phyloP scores from a whole-genome alignment of 805 yeast genomes.

The Starmerella bombicola region DNA sequence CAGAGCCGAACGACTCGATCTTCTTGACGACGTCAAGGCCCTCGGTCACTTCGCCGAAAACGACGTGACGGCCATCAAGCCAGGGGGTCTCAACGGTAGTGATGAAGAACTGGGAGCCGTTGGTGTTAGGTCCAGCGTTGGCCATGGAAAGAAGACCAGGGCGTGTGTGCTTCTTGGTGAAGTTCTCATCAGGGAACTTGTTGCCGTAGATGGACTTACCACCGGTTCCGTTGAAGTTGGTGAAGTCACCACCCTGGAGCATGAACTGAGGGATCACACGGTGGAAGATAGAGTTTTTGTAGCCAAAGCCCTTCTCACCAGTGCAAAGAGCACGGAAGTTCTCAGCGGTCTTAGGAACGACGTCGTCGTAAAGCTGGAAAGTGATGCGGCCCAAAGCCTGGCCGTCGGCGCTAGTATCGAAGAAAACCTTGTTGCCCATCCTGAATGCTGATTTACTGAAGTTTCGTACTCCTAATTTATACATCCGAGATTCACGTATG shows the following conservation, averaged over 20 bases:
- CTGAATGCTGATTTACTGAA: constrained; percentile 21
- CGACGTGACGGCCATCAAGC: constrained; percentile 92
- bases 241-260: constrained; percentile 93
- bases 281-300: constrained; percentile 81
- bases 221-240: constrained; percentile 81
- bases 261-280: constrained; percentile 92
- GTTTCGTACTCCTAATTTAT: constrained; percentile 16
- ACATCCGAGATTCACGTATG: constrained; percentile 6
- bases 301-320: constrained; percentile 91
- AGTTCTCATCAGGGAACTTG: constrained; percentile 68
- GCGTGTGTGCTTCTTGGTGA: constrained; percentile 55
- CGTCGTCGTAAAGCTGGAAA: constrained; percentile 80
- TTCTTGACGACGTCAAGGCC: constrained; percentile 78
- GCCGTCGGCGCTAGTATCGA: constrained; percentile 73
- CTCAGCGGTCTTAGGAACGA: constrained; percentile 90
- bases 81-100: constrained; percentile 79
- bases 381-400: constrained; percentile 67
- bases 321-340: constrained; percentile 91
- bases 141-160: constrained; percentile 90
- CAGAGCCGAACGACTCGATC: constrained; percentile 65
- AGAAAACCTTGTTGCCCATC: constrained; percentile 45
- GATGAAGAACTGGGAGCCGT: constrained; percentile 94
- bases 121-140: constrained; percentile 96
- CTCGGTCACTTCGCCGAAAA: constrained; percentile 81
- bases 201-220: constrained; percentile 75